These are phyloP conservation scores for Ostreobium quekettii DNA, from an alignment of 139 green algal genomes.

Conservation along the genomic window DNA sequence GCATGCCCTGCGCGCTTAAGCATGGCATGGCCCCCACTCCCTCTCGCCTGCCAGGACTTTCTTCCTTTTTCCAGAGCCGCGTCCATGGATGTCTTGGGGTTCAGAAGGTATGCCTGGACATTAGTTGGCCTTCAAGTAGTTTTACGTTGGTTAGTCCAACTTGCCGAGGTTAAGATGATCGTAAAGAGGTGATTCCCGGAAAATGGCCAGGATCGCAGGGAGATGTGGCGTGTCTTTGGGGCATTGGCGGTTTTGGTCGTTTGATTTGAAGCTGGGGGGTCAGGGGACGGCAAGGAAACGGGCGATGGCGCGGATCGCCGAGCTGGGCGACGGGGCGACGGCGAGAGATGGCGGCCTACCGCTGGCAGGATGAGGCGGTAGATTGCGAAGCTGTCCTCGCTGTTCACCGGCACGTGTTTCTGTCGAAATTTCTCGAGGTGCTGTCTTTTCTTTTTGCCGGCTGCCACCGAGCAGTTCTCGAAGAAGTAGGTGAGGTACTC, in stretches of 20 bases:
- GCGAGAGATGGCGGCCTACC: too few relatives aligned
- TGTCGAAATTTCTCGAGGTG: slow-evolving; percentile 35
- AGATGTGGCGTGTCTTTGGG: neutral
- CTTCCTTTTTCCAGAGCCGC: slow-evolving; percentile 29
- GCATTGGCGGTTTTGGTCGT: neutral
- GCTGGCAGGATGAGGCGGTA: slow-evolving; percentile 51
- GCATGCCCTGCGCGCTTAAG: neutral
- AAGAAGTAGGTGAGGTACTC: slow-evolving; percentile 27
- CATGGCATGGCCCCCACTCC: neutral
- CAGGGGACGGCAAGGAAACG: too few relatives aligned
- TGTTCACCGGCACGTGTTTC: slow-evolving; percentile 23
- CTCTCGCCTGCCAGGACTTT: neutral
- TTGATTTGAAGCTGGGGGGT: neutral
- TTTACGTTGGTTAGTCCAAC: slow-evolving; percentile 36
- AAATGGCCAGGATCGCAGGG: neutral
- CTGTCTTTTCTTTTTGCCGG: slow-evolving; percentile 20
- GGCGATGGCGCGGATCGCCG: neutral
- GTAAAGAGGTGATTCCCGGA: neutral
- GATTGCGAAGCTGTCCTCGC: slow-evolving; percentile 38
- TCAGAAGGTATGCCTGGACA: slow-evolving; percentile 32
- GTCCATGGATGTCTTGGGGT: slow-evolving; percentile 15
- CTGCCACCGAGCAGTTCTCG: neutral
- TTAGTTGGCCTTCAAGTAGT: slow-evolving; percentile 34
- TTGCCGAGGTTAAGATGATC: slow-evolving; percentile 12
- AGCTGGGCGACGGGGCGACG: too few relatives aligned